Evolutionary conservation across 2,329 filamentous ascomycete genomes (phyloP).

Genomic region (Xylariales sp.): DNA sequence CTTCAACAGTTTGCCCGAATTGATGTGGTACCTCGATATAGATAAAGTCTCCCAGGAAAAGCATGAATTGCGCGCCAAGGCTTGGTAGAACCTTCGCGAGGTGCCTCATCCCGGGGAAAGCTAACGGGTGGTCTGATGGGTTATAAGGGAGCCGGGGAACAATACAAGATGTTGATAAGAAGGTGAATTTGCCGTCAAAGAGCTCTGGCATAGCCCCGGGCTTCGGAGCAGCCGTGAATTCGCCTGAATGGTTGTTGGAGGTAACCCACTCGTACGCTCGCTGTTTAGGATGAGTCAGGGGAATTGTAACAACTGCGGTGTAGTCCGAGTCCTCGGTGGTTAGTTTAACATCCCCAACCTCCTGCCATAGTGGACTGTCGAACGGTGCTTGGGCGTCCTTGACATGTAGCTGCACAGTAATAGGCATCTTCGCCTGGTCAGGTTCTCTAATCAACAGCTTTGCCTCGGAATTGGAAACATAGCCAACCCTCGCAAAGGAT

Average conservation of each 20-base stretch:
- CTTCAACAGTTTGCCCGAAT: conserved; percentile 76
- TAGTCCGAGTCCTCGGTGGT: conserved; percentile 85
- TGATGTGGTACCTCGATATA: conserved; percentile 89
- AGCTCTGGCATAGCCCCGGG: conserved; percentile 71
- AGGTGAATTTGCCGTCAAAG: conserved; percentile 80
- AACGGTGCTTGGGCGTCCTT: conserved; percentile 63
- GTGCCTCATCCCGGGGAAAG: conserved; percentile 82
- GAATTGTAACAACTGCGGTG: conserved; percentile 76
- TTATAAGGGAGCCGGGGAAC: conserved; percentile 92
- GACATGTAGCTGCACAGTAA: conserved; percentile 75
- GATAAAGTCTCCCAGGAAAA: conserved; percentile 89
- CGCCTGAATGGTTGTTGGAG: conserved; percentile 87
- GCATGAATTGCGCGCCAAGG: conserved; percentile 80
- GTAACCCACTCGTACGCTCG: conserved; percentile 85
- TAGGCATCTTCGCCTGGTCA: conserved; percentile 76
- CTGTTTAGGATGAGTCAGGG: conserved; percentile 72
- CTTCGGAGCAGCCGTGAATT: conserved; percentile 81
- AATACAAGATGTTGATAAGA: conserved; percentile 92
- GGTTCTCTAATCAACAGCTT: conserved; percentile 89
- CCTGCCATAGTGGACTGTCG: conserved; percentile 73
- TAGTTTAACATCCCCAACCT: conserved; percentile 71
- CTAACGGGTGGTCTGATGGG: conserved; percentile 82
- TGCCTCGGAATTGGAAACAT: conserved; percentile 83
- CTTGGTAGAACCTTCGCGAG: conserved; percentile 78
- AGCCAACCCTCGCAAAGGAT: conserved; percentile 87